A percentile compares a stretch with the other conserved stretches of the same genome.
Conservation (phyloP, 2,329 filamentous ascomycete species). For the Fonsecaea multimorphosa region DNA sequence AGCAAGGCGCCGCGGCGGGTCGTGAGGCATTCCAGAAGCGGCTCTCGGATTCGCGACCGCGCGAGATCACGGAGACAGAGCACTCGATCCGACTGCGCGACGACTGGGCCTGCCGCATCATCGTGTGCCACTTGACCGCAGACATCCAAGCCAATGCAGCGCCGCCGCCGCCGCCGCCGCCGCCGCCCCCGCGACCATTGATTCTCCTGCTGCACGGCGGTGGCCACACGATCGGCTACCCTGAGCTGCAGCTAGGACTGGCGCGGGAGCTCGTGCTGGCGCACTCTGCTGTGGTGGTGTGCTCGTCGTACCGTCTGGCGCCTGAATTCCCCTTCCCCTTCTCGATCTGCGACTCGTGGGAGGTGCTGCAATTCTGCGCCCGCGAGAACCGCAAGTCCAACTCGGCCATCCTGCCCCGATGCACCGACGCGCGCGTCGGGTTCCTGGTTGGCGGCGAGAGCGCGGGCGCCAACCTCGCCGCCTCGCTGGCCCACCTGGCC, state of each 20-base stretch:
- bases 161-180: background rate
- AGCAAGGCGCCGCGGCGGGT: constrained; percentile 15
- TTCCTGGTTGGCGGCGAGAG: constrained; percentile 59
- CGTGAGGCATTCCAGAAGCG: constrained; percentile 8
- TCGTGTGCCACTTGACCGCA: constrained; percentile 25
- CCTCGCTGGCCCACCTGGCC: constrained; percentile 49
- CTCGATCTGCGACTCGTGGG: constrained; percentile 53
- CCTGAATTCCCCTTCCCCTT: constrained; percentile 57
- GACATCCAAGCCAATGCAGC: constrained; percentile 1
- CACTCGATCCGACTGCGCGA: constrained; percentile 28
- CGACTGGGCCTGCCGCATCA: constrained; percentile 23
- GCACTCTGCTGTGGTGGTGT: constrained; percentile 39
- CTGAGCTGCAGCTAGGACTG: constrained; percentile 35
- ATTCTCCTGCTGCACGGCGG: constrained; percentile 41
- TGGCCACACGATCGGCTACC: constrained; percentile 40
- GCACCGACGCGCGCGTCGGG: constrained; percentile 50
- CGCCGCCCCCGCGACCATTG: constrained; percentile 30
- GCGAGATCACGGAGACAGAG: constrained; percentile 28
- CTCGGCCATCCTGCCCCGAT: constrained; percentile 47
- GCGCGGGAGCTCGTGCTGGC: constrained; percentile 34
- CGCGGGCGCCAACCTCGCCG: constrained; percentile 53
- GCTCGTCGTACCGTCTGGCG: constrained; percentile 47
- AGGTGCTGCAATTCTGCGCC: constrained; percentile 54
- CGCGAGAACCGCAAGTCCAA: constrained; percentile 26
- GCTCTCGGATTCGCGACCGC: constrained; percentile 21